Base-by-base conservation (phyloP, 2,329 filamentous ascomycete genomes). In the Dothideomycetes sp. region DNA sequence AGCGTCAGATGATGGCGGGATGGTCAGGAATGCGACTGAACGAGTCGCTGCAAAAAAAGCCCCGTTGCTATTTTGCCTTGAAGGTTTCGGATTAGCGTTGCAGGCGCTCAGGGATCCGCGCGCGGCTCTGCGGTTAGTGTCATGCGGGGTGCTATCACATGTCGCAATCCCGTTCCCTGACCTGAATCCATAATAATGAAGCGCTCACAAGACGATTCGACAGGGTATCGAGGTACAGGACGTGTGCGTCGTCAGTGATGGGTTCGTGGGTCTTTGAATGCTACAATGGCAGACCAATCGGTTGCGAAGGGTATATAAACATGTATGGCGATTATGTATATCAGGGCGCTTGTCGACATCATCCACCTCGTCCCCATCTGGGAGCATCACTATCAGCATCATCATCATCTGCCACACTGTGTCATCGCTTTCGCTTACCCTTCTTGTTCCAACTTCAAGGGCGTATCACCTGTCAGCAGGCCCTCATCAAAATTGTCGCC, bases 401-500 rank as follows among this genome's bases (percentile, higher is more conserved):
- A 17, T 27, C 16, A 12, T 4, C 33, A 11, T 5, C 1, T n/a
- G 22, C 16, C 22, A 14, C 12, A 19, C 9, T 4, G 15, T 22
- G 8, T 5, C 14, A 8, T 15, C 17, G 19, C 5, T 9, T 34
- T 14, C 7, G 48, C 47, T 47, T 41, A 49, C 47, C 46, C 46
- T 40, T 49, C 47, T 32, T 48, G 42, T 33, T 49, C 46, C 24
- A 49, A 39, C 19, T 47, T 44, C 17, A 44, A 36, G 17, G 36
- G 42, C 18, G 19, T 33, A 18, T 43, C 41, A 19, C 35, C 15
- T 19, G 18, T 40, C 38, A 56, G 34, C 38, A 52, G 22, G 45
- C 54, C 53, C 22, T 48, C 42, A 45, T 55, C 49, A 24, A 55
- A 52, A 34, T 55, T n/a, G n/a, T n/a, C n/a, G n/a, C 49, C 36